Base-by-base conservation (phyloP, 73 alveolate species). In the Blepharisma stoltei region DNA sequence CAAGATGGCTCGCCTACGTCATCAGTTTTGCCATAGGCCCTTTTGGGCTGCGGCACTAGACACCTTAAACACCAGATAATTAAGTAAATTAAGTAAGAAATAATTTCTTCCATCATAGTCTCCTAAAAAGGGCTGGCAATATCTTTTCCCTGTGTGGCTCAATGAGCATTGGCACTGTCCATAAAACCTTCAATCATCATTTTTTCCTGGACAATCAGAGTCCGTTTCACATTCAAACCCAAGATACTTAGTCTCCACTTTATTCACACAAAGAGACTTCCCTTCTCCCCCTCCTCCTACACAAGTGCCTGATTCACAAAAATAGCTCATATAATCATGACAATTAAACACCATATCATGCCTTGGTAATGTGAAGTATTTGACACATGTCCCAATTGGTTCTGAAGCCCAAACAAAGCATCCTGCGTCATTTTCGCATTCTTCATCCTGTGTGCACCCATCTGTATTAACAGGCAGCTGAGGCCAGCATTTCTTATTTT, bases 221-320 rank as follows among this genome's bases (percentile, higher is more conserved):
- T 60, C 45, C 2, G 46, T 60, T 1, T 60, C 46, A 60, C 73
- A 60, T 2, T n/a, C 37, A 60, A 9, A 25, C 18, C 14, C 49
- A 20, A 60, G 46, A 60, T 60, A 60, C 46, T 47, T 0, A 2
- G 73, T 4, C 73, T 60, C 23, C 14, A 60, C 23, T 9, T 38
- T 25, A 9, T 60, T 38, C 0, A 60, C 23, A 25, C 73, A 60
- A 60, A 60, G 46, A 25, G 46, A n/a, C 23, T 60, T 60, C 18
- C 73, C 73, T 25, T 38, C 73, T 14, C 46, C 46, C 46, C 73
- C 73, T 14, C 46, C 46, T 25, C 73, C 73, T 20, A n/a, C 73
- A 60, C 73, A 60, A 25, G 14, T 60, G 6, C 73, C 73, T 14
- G 73, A 60, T 2, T 60, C 48, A 60, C 73, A 60, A 14, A 60